These are phyloP conservation scores for Berberis vulgaris DNA, from an alignment of 164 flowering plant species.

Conservation along the genomic window DNA sequence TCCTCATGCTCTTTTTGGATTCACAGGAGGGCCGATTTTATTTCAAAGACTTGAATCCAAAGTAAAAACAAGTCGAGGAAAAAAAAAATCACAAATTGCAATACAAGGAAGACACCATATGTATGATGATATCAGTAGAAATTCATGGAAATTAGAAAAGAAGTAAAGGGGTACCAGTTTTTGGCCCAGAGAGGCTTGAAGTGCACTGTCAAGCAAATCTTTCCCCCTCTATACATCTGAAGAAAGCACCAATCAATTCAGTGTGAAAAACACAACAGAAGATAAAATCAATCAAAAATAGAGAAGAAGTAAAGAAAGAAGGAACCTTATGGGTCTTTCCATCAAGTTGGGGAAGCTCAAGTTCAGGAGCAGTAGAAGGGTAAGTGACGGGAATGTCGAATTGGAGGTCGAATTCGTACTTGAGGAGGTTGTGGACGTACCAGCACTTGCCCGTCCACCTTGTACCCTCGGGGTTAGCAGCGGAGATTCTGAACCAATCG, in stretches of 20 bases:
- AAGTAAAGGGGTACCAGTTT: slow-evolving; percentile 44
- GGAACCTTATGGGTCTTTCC: slow-evolving; percentile 93
- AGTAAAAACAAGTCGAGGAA: too few species aligned
- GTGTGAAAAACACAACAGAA: slow-evolving; percentile 1
- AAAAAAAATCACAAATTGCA: too few species aligned
- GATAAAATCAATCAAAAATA: neutral
- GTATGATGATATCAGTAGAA: too few species aligned
- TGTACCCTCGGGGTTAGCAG: slow-evolving; percentile 87
- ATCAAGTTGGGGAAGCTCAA: slow-evolving; percentile 85
- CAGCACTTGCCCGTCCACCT: slow-evolving; percentile 97
- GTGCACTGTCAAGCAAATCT: slow-evolving; percentile 95
- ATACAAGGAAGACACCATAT: too few species aligned
- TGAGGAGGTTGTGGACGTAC: slow-evolving; percentile 89
- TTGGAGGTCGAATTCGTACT: slow-evolving; percentile 88
- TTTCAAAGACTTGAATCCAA: too few species aligned
- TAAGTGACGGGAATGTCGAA: slow-evolving; percentile 92
- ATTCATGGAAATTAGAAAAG: too few species aligned
- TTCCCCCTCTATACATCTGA: slow-evolving; percentile 99
- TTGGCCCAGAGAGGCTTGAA: slow-evolving; percentile 99
- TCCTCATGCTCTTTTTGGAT: too few species aligned
- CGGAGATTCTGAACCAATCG: slow-evolving; percentile 93
- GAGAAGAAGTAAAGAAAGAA: neutral
- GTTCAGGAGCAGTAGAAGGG: slow-evolving; percentile 88
- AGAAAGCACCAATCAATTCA: slow-evolving; percentile 4
- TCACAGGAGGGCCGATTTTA: too few species aligned